A percentile compares a stretch with the other conserved stretches of the same genome.
These are phyloP conservation scores for Ascochyta clinopodiicola DNA, from an alignment of 2,329 filamentous ascomycete species.

Conservation along the genomic window DNA sequence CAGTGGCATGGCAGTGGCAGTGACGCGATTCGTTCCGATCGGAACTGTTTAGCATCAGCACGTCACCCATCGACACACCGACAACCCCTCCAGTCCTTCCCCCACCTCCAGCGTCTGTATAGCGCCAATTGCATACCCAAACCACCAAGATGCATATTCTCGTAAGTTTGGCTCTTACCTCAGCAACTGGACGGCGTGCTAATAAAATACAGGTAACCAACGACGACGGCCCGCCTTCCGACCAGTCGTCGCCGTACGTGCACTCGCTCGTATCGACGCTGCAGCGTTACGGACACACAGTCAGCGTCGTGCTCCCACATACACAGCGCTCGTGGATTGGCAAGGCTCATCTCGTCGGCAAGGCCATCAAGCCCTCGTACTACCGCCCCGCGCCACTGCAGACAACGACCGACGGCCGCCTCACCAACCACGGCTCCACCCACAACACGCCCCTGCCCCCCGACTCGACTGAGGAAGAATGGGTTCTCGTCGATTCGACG, in stretches of 20 bases:
- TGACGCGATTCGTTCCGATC: slow-evolving; percentile 13
- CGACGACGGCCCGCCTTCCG: slow-evolving; percentile 60
- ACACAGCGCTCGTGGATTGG: slow-evolving; percentile 97
- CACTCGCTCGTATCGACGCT: slow-evolving; percentile 54
- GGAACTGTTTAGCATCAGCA: slow-evolving; percentile 23
- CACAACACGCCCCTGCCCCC: slow-evolving; percentile 42
- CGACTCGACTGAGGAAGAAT: slow-evolving; percentile 51
- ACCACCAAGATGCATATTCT: slow-evolving; percentile 47
- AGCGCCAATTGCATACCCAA: slow-evolving; percentile 11
- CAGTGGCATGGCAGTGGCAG: neutral
- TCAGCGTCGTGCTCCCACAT: slow-evolving; percentile 90
- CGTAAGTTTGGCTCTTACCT: slow-evolving; percentile 24
- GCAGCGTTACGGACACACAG: slow-evolving; percentile 74
- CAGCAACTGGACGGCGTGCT: neutral
- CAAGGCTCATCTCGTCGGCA: slow-evolving; percentile 94
- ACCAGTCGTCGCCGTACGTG: slow-evolving; percentile 58
- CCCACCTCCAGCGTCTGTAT: neutral
- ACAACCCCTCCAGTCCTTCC: neutral
- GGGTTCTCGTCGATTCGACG: slow-evolving; percentile 59
- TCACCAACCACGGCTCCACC: slow-evolving; percentile 48
- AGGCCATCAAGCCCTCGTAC: slow-evolving; percentile 83
- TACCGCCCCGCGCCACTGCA: slow-evolving; percentile 72
- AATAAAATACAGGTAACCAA: slow-evolving; percentile 53
- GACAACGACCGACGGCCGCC: slow-evolving; percentile 36
- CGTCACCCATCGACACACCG: slow-evolving; percentile 12